These are phyloP conservation scores for Paragyromitra xinjiangensis DNA, from an alignment of 495 filamentous ascomycete species.

Conservation along the genomic window DNA sequence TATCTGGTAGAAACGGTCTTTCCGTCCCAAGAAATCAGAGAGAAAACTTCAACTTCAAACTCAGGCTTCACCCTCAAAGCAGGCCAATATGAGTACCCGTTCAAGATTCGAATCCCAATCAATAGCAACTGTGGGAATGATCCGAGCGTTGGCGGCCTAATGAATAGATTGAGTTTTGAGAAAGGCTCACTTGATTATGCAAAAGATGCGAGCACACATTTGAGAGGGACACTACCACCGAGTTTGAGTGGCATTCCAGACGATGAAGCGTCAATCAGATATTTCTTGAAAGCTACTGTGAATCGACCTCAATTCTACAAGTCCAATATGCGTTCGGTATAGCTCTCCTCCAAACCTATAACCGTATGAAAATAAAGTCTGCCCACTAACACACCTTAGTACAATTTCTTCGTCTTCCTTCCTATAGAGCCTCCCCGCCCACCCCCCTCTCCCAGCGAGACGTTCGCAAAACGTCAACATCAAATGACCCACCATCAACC, in stretches of 20 bases:
- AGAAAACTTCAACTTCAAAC: constrained; percentile 59
- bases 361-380: not conserved
- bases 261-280: constrained; percentile 82
- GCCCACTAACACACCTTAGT: constrained; percentile 57
- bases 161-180: constrained; percentile 54
- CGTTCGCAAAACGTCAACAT: constrained; percentile 82
- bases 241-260: constrained; percentile 82
- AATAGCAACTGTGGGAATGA: constrained; percentile 77
- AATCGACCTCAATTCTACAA: constrained; percentile 56
- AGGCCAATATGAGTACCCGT: constrained; percentile 87
- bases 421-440: constrained; percentile 89
- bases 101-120: constrained; percentile 91
- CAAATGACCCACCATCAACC: constrained; percentile 67
- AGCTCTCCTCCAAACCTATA: not conserved
- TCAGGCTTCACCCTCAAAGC: constrained; percentile 72
- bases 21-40: constrained; percentile 66
- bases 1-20: constrained; percentile 73
- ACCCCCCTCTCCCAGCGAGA: constrained; percentile 73
- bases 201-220: constrained; percentile 68
- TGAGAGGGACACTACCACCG: constrained; percentile 87
- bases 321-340: constrained; percentile 52
- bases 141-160: constrained; percentile 30
- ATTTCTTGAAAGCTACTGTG: constrained; percentile 92
- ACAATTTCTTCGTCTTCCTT: constrained; percentile 77
- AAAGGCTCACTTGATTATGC: constrained; percentile 59